A percentile compares a stretch with the other conserved stretches of the same genome.
Conservation (phyloP, 1,284 basidiomycete genomes). For the Apiotrichum gamsii region DNA sequence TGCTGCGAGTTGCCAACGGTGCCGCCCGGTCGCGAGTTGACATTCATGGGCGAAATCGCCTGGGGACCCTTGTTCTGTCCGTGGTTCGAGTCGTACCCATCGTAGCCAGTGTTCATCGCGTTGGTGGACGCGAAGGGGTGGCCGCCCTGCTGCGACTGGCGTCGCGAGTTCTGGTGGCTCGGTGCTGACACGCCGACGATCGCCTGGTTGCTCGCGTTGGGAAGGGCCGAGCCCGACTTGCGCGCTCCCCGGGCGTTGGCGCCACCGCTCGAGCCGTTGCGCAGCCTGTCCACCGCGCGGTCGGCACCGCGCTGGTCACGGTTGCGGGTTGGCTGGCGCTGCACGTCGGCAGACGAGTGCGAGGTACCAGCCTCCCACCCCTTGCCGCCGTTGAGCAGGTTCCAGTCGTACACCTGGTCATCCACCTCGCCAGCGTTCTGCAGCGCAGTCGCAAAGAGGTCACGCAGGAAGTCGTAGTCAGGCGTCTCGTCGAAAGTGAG, state of each 20-base stretch:
- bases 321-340: conserved; percentile 35
- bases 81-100: conserved; percentile 24
- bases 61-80: conserved; percentile 15
- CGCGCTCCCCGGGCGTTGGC: conserved; percentile 22
- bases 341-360: conserved; percentile 25
- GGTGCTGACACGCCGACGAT: conserved; percentile 45
- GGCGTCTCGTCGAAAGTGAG: conserved; percentile 94
- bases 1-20: conserved; percentile 36
- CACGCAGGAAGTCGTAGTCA: conserved; percentile 90
- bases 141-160: conserved; percentile 39
- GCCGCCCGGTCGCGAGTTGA: conserved; percentile 30
- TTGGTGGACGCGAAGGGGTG: conserved; percentile 45
- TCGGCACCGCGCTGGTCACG: conserved; percentile 37
- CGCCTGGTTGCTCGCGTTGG: conserved; percentile 47
- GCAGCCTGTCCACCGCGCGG: conserved; percentile 48
- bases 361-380: conserved; percentile 78
- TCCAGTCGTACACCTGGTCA: conserved; percentile 87
- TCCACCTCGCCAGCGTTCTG: conserved; percentile 82
- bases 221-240: conserved; percentile 41
- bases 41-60: conserved; percentile 41
- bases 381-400: conserved; percentile 78
- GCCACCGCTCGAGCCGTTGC: conserved; percentile 38
- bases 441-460: conserved; percentile 83
- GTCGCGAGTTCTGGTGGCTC: conserved; percentile 35
- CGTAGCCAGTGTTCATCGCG: conserved; percentile 25